Evolutionary conservation across 202 grass and related monocot species (phyloP).

Genomic region (Panicum virgatum): DNA sequence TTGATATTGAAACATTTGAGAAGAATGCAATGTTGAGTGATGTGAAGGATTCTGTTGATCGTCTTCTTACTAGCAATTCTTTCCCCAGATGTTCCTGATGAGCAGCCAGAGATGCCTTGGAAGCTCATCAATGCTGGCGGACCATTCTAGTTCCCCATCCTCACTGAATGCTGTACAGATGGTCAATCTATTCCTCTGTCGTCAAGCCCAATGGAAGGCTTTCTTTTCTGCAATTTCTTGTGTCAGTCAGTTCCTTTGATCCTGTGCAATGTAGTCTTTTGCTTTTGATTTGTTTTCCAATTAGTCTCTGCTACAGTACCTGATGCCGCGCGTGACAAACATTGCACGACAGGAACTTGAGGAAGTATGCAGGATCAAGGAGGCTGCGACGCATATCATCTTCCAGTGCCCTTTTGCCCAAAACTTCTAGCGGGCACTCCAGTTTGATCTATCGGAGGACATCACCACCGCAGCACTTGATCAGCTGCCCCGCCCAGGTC

Average conservation of each 20-base stretch:
- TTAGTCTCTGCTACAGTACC: background rate
- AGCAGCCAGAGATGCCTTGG: constrained; percentile 77
- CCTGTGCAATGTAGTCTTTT: background rate
- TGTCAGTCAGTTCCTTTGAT: background rate
- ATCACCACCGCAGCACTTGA: too few species aligned
- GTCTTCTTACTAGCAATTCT: constrained; percentile 70
- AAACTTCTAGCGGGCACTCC: too few species aligned
- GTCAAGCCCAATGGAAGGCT: constrained; percentile 91
- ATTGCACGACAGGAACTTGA: too few species aligned
- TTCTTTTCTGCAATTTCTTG: background rate
- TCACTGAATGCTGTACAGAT: constrained; percentile 76
- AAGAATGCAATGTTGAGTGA: constrained; percentile 63
- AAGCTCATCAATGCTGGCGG: constrained; percentile 80
- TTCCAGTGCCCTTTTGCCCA: too few species aligned
- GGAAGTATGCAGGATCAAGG: too few species aligned
- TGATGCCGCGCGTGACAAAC: too few species aligned
- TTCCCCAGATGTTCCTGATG: constrained; percentile 69
- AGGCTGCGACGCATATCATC: too few species aligned
- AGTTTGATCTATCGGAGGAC: too few species aligned
- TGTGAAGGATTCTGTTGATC: constrained; percentile 60
- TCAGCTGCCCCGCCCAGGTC: too few species aligned
- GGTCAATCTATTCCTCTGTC: constrained; percentile 56
- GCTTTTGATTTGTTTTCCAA: constrained; percentile 14
- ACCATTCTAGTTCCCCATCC: constrained; percentile 82
- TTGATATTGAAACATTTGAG: constrained; percentile 75